These are phyloP conservation scores for Apophysomyces trapeziformis DNA, from an alignment of 371 early-diverging fungal species.

Conservation along the genomic window DNA sequence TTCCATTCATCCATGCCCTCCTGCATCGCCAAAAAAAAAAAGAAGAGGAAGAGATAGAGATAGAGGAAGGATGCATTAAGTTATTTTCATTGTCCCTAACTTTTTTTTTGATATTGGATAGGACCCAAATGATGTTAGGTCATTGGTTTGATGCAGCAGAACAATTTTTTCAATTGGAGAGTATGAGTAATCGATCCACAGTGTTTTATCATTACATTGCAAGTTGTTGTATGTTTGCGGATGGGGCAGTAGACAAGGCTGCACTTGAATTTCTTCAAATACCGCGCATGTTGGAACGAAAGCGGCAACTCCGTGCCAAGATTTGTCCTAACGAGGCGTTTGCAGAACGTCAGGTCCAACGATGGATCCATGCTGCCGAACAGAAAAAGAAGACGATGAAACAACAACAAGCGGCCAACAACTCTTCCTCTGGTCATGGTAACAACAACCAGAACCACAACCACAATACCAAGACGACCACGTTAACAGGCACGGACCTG, in stretches of 20 bases:
- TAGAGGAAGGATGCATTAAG: no score
- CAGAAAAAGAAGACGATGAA: no score
- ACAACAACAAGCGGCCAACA: neutral
- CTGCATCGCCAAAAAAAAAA: neutral
- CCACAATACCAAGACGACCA: neutral
- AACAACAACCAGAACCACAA: neutral
- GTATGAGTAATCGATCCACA: slow-evolving; percentile 33
- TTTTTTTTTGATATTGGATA: slow-evolving; percentile 10
- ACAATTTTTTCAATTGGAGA: slow-evolving; percentile 37
- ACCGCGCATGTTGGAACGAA: slow-evolving; percentile 18
- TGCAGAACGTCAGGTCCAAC: slow-evolving; percentile 26
- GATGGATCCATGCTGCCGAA: slow-evolving; percentile 21
- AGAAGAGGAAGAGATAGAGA: no score
- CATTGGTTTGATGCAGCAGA: slow-evolving; percentile 35
- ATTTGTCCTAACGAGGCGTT: slow-evolving; percentile 28
- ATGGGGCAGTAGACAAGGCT: slow-evolving; percentile 31
- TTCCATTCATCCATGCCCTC: slow-evolving; percentile 6
- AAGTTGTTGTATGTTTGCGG: slow-evolving; percentile 40
- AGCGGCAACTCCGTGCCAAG: slow-evolving; percentile 13
- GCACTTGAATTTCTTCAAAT: slow-evolving; percentile 33
- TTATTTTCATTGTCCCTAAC: neutral
- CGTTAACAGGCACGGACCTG: slow-evolving; percentile 1
- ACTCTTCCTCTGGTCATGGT: neutral
- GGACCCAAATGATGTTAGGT: slow-evolving; percentile 34
- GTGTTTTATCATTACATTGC: slow-evolving; percentile 41